Conservation (phyloP, 441 rosid species). For the Erodium moschatum region DNA sequence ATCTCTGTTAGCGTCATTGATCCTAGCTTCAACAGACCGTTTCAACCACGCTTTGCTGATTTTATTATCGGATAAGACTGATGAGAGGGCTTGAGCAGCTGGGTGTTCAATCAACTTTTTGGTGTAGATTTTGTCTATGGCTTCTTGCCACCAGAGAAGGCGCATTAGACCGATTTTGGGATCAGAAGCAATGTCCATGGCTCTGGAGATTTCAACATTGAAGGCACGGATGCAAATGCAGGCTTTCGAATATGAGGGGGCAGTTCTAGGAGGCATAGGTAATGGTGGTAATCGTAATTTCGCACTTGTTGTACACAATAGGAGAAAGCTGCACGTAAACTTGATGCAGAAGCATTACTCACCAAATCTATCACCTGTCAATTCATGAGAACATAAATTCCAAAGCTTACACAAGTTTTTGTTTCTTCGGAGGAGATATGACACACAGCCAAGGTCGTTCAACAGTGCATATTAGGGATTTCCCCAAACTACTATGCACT, state of each 20-base stretch:
- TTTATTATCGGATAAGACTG: slow-evolving; percentile 53
- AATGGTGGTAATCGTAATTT: slow-evolving; percentile 85
- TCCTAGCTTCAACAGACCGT: slow-evolving; percentile 75
- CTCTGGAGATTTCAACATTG: slow-evolving; percentile 81
- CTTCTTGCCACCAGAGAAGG: slow-evolving; percentile 87
- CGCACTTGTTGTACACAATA: slow-evolving; percentile 78
- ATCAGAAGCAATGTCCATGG: slow-evolving; percentile 83
- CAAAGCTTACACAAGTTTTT: neutral
- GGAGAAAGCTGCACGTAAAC: slow-evolving; percentile 59
- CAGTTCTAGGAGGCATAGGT: slow-evolving; percentile 82
- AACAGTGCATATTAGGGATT: too few relatives aligned
- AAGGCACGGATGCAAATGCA: slow-evolving; percentile 75
- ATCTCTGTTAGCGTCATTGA: slow-evolving; percentile 54
- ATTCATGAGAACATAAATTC: slow-evolving; percentile 8
- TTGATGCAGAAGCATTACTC: slow-evolving; percentile 40
- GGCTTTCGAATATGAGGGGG: slow-evolving; percentile 64
- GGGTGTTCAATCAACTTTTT: slow-evolving; percentile 63
- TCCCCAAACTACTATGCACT: neutral
- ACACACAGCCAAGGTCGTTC: neutral
- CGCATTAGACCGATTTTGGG: slow-evolving; percentile 79
- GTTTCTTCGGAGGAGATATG: neutral
- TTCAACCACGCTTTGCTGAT: slow-evolving; percentile 68
- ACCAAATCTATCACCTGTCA: slow-evolving; percentile 33
- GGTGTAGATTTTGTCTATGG: slow-evolving; percentile 65
- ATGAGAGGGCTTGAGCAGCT: slow-evolving; percentile 62